A percentile compares a stretch with the other conserved stretches of the same genome.
These are phyloP conservation scores for Termitomyces sp. DNA, from an alignment of 768 basidiomycete species.

Conservation along the genomic window DNA sequence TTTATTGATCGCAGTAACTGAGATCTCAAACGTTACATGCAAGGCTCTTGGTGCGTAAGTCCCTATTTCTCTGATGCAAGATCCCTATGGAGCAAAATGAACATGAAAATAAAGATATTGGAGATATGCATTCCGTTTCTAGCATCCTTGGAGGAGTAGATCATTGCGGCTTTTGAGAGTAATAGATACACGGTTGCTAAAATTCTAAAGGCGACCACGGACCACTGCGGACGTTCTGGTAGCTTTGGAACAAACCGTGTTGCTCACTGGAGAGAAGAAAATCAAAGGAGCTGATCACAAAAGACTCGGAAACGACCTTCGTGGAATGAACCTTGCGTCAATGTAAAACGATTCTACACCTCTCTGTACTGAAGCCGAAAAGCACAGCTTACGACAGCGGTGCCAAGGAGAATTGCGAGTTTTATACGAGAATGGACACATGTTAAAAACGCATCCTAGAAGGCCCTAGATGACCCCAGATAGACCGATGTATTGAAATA, in stretches of 20 bases:
- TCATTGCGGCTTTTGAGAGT: background rate
- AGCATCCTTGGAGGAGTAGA: background rate
- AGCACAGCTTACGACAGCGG: background rate
- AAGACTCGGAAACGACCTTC: background rate
- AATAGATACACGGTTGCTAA: background rate
- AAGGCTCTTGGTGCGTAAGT: too few relatives aligned
- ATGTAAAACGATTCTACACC: background rate
- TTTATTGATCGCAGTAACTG: background rate
- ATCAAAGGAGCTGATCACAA: background rate
- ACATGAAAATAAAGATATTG: background rate
- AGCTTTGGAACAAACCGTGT: background rate
- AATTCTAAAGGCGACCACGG: background rate
- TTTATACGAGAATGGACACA: background rate
- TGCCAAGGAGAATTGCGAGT: too few relatives aligned
- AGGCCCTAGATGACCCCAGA: background rate
- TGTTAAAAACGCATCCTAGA: background rate
- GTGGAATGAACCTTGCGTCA: background rate
- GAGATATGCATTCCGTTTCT: background rate
- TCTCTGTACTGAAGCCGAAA: too few relatives aligned
- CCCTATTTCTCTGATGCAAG: background rate
- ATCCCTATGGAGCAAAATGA: background rate
- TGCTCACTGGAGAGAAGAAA: background rate
- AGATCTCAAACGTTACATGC: too few relatives aligned
- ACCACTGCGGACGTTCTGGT: background rate
- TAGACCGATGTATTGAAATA: background rate